Conservation (phyloP, 768 basidiomycete genomes). For the Megacollybia marginata region DNA sequence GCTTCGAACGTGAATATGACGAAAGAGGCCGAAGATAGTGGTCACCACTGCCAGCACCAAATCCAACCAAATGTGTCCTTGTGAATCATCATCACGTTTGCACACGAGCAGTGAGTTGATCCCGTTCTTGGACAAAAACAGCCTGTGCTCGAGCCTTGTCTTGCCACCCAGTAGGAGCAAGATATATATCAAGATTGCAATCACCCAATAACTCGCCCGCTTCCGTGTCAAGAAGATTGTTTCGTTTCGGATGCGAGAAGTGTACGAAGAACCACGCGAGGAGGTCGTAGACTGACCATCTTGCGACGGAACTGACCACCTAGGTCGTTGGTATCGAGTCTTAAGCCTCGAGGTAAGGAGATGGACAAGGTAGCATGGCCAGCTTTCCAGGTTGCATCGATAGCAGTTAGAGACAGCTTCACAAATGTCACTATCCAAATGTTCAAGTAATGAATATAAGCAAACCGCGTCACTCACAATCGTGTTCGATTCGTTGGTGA, state of each 20-base stretch:
- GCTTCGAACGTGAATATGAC: constrained; percentile 86
- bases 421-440: constrained; percentile 68
- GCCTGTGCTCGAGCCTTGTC: constrained; percentile 45
- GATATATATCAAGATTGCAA: constrained; percentile 61
- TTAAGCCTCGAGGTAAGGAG: constrained; percentile 50
- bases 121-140: constrained; percentile 65
- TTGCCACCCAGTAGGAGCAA: constrained; percentile 50
- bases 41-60: too few species aligned
- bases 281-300: constrained; percentile 52
- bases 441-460: neutral
- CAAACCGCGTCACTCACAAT: constrained; percentile 45
- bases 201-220: constrained; percentile 48
- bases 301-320: constrained; percentile 63
- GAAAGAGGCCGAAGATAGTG: constrained; percentile 82
- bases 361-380: constrained; percentile 48
- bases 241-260: constrained; percentile 30
- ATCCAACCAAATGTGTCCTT: too few species aligned
- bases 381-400: constrained; percentile 52
- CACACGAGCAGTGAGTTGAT: constrained; percentile 58
- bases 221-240: constrained; percentile 53
- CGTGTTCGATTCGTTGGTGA: constrained; percentile 17
- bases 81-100: too few species aligned
- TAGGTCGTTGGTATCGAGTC: constrained; percentile 67
- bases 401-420: constrained; percentile 48
- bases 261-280: constrained; percentile 43